A percentile compares a stretch with the other conserved stretches of the same genome.
Conservation (phyloP, 371 early-diverging fungal genomes). For the Sporodiniella umbellata region DNA sequence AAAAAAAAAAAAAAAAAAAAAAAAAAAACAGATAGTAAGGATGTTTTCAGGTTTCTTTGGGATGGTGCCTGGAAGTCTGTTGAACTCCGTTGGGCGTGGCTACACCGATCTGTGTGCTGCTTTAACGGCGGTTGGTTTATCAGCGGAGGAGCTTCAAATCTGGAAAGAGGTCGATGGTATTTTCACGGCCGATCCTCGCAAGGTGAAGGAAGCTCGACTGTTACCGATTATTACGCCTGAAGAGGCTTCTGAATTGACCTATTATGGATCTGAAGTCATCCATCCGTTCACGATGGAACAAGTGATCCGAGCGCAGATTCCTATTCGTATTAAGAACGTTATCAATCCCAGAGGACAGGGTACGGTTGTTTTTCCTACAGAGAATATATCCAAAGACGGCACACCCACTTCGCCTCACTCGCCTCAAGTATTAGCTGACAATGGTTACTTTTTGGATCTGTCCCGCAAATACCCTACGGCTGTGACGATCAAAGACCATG, state of each 20-base stretch:
- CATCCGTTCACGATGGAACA: constrained; percentile 99
- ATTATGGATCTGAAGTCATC: constrained; percentile 97
- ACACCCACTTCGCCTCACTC: constrained; percentile 51
- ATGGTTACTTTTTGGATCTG: constrained; percentile 70
- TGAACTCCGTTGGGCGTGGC: constrained; percentile 93
- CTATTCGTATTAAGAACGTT: constrained; percentile 97
- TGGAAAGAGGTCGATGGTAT: constrained; percentile 99
- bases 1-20: not conserved
- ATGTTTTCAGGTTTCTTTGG: constrained; percentile 98
- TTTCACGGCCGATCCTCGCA: constrained; percentile 97
- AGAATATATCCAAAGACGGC: constrained; percentile 39
- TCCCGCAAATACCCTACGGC: constrained; percentile 87
- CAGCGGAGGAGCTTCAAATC: constrained; percentile 90
- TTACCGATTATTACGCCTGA: constrained; percentile 94
- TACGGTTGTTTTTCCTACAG: constrained; percentile 87
- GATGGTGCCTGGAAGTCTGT: constrained; percentile 89
- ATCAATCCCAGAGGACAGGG: constrained; percentile 91
- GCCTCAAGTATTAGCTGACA: constrained; percentile 67
- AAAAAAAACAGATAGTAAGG: not conserved
- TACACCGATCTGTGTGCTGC: constrained; percentile 99
- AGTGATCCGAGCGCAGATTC: constrained; percentile 91
- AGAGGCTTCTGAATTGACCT: constrained; percentile 97
- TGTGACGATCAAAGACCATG: constrained; percentile 95
- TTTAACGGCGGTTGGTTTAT: constrained; percentile 86
- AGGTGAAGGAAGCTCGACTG: constrained; percentile 82